Percentiles rank a stretch among this genome's conserved stretches.
Evolutionary conservation across 2,329 filamentous ascomycete species (phyloP).

Genomic region (Chaetoscypha palmicola): DNA sequence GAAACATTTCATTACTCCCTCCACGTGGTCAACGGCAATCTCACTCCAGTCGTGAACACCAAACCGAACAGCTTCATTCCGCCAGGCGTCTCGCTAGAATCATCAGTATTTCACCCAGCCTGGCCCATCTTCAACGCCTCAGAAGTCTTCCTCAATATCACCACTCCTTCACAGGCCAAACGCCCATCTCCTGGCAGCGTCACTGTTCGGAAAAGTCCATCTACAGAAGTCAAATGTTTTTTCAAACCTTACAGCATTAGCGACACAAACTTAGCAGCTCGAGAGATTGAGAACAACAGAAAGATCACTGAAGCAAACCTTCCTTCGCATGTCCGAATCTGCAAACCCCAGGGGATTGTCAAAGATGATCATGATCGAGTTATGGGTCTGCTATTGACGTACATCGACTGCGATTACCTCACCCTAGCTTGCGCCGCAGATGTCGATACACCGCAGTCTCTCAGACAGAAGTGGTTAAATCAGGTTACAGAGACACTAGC

Average conservation of each 20-base stretch:
- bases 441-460: conserved; percentile 10
- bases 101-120: conserved; percentile 5
- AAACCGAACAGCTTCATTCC: conserved; percentile 1
- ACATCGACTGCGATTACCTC: conserved; percentile 16
- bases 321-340: conserved; percentile 14
- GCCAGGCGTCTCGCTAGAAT: conserved; percentile 9
- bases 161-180: conserved; percentile 13
- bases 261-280: conserved; percentile 11
- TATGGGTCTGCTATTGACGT: conserved; percentile 19
- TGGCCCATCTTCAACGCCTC: conserved; percentile 13
- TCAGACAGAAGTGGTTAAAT: conserved; percentile 19
- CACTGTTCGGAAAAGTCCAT: conserved; percentile 1
- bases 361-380: conserved; percentile 12
- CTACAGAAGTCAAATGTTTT: conserved; percentile 12
- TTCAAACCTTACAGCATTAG: conserved; percentile 11
- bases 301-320: conserved; percentile 13
- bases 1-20: conserved; percentile 11
- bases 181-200: conserved; percentile 13
- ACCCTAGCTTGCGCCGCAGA: conserved; percentile 15
- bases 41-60: conserved; percentile 7
- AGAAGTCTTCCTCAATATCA: conserved; percentile 11
- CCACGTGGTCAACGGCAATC: conserved; percentile 9
- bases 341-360: conserved; percentile 14
- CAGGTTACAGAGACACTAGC: conserved; percentile 12
- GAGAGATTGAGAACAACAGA: conserved; percentile 15